phyloP scores from a whole-genome alignment of 2,329 filamentous ascomycete genomes.

The Colletotrichum shisoi region DNA sequence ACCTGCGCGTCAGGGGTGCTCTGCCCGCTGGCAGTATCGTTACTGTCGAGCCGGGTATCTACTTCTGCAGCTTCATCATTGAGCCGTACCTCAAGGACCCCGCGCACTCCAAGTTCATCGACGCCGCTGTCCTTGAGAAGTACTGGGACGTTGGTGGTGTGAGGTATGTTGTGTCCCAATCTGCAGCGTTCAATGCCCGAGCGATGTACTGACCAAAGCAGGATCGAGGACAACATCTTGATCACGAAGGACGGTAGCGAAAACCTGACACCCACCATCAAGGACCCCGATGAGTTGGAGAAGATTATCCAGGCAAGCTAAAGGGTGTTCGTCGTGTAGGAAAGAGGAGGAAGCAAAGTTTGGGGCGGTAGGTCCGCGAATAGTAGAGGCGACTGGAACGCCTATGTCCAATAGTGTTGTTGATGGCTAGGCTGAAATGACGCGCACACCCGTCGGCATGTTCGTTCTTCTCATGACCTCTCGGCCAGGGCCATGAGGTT shows the following conservation, averaged over 20 bases:
- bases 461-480: neutral
- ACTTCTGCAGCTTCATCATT: constrained; percentile 91
- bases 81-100: constrained; percentile 78
- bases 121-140: constrained; percentile 72
- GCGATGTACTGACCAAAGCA: constrained; percentile 42
- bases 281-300: constrained; percentile 71
- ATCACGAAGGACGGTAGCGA: constrained; percentile 74
- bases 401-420: too few relatives aligned
- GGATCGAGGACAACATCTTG: constrained; percentile 75
- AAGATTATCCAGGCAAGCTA: constrained; percentile 49
- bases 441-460: neutral
- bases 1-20: constrained; percentile 78
- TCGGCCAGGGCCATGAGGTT: constrained; percentile 46
- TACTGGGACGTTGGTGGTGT: constrained; percentile 87
- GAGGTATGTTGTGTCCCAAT: constrained; percentile 54
- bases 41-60: constrained; percentile 94
- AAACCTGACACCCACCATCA: constrained; percentile 76
- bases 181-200: neutral
- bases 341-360: neutral
- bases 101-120: constrained; percentile 77
- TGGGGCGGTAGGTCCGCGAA: neutral
- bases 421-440: neutral
- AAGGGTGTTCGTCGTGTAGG: neutral
- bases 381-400: neutral
- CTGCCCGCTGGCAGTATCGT: constrained; percentile 81